Evolutionary conservation across 768 basidiomycete species (phyloP).

Genomic region (Rhizopogon vinicolor): DNA sequence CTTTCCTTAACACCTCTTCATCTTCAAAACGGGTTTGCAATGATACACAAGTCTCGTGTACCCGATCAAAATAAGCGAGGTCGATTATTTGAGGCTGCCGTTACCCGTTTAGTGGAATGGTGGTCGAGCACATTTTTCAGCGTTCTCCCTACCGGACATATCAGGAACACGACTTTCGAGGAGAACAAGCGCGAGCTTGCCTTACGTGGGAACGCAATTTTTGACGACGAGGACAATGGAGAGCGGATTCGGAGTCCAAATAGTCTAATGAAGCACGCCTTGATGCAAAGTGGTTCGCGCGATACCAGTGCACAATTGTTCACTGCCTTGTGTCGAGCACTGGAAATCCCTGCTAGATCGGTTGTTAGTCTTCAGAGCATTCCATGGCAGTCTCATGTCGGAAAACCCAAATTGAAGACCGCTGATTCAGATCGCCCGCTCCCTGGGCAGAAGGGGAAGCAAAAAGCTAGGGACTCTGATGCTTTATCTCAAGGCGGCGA

Average conservation of each 20-base stretch:
- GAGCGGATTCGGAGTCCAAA: constrained; percentile 75
- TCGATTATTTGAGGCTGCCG: constrained; percentile 80
- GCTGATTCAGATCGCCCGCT: constrained; percentile 16
- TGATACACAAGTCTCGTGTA: constrained; percentile 75
- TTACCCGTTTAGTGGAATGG: constrained; percentile 75
- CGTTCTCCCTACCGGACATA: constrained; percentile 56
- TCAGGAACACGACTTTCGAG: constrained; percentile 74
- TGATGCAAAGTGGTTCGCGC: constrained; percentile 74
- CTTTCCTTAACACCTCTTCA: constrained; percentile 80
- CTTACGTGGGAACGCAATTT: constrained; percentile 22
- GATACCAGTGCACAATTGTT: constrained; percentile 91
- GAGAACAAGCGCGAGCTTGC: constrained; percentile 48
- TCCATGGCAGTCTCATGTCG: constrained; percentile 76
- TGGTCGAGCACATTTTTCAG: constrained; percentile 76
- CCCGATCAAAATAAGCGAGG: constrained; percentile 82
- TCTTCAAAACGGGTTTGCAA: constrained; percentile 75
- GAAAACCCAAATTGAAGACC: constrained; percentile 46
- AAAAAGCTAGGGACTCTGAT: constrained; percentile 8
- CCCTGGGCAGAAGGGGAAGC: background rate
- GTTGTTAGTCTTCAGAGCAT: constrained; percentile 90
- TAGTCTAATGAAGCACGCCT: constrained; percentile 90
- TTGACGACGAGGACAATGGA: constrained; percentile 40
- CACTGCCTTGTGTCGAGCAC: constrained; percentile 80
- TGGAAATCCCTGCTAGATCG: constrained; percentile 82
- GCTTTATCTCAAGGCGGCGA: constrained; percentile 33